Evolutionary conservation across 2,329 filamentous ascomycete species (phyloP), one percentile per base, ranked within the genome.

Genomic region (Sarocladium strictum): DNA sequence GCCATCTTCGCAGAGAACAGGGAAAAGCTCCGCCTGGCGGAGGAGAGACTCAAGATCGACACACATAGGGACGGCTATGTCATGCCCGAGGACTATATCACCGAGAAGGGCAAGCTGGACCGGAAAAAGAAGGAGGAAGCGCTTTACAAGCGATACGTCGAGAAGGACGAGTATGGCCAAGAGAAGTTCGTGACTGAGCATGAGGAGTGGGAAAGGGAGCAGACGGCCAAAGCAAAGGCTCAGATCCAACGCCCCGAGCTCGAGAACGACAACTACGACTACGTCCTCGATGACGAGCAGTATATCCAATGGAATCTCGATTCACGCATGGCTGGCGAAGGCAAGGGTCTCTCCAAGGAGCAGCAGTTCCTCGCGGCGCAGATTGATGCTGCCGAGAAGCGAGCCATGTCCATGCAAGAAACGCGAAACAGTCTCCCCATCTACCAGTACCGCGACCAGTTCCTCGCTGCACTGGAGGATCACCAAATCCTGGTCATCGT

Each of bases 11-110:
- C 87, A 2, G 86, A 90, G 65, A 97, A 97, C 65, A 77, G 89
- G 45, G 90, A 97, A 69, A 78, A 92, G 24, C 72, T 96, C 40
- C 80, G 86, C 33, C 76, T 96, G 40, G 90, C 90, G 1, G 89
- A 97, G 70, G 90, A 95, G 67, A 81, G 93, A 21, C 75, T 93
- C 54, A 82, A 83, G 41, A 96, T 99, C 59, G 92, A 97, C 66
- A 93, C 97, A 61, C 85, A 96, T 67, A 81, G 86, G 19, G 92
- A 97, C 72, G 93, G 93, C 2, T 99, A 97, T 71, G 81, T 86
- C 60, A 86, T 99, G 74, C 94, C 93, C 0, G 92, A 97, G 59
- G 91, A 97, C 67, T 96, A 96, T 66, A 93, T 96, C 58, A 96
- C 89, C 0, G 91, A 95, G 67, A 92, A 93, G 70, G 91, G 90